Evolutionary conservation across 495 filamentous ascomycete species (phyloP).

Genomic region (Penicillium cosmopolitanum): DNA sequence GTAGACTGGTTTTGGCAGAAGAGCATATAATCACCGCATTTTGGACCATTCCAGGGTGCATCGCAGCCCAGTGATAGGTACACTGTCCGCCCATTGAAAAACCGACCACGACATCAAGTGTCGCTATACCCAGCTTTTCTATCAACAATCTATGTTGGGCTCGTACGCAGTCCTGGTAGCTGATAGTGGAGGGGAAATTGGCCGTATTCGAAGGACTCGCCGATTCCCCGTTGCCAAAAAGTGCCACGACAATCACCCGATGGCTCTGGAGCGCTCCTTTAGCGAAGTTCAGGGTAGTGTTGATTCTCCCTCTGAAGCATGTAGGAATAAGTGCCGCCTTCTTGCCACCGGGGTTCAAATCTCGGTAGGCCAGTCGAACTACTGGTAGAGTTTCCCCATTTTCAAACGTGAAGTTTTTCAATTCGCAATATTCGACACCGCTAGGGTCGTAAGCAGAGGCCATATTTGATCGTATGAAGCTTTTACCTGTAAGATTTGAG

Average conservation of each 20-base stretch:
- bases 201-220: conserved; percentile 63
- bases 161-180: conserved; percentile 61
- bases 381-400: conserved; percentile 29
- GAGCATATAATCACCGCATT: conserved; percentile 66
- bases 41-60: conserved; percentile 63
- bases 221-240: conserved; percentile 70
- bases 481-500: too few species aligned
- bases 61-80: conserved; percentile 64
- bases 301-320: conserved; percentile 51
- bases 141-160: conserved; percentile 63
- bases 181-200: conserved; percentile 56
- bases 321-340: conserved; percentile 50
- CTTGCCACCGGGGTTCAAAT: conserved; percentile 38
- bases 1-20: conserved; percentile 62
- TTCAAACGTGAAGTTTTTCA: conserved; percentile 45
- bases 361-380: conserved; percentile 47
- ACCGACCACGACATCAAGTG: conserved; percentile 58
- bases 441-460: conserved; percentile 10
- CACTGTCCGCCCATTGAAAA: conserved; percentile 71
- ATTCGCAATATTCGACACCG: conserved; percentile 35
- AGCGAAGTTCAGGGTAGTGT: conserved; percentile 47
- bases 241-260: conserved; percentile 63
- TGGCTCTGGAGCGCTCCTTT: conserved; percentile 52
- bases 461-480: conserved; percentile 7
- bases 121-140: conserved; percentile 53